Evolutionary conservation across 768 basidiomycete species (phyloP).

Genomic region (Epithele typhae): DNA sequence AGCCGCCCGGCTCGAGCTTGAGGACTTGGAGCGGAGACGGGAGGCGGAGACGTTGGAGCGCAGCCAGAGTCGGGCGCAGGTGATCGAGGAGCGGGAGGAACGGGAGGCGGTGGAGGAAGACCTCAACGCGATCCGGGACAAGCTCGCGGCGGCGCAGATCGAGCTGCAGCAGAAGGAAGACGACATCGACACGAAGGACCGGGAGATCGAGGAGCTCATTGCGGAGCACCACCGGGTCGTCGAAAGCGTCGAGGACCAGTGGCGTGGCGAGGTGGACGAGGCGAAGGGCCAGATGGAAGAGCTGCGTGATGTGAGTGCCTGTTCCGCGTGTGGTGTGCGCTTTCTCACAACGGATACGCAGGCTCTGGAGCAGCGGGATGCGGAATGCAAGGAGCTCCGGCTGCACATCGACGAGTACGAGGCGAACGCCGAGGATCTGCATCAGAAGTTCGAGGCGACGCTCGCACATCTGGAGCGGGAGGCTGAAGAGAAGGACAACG

Average conservation of each 20-base stretch:
- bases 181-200: conserved; percentile 73
- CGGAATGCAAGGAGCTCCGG: conserved; percentile 71
- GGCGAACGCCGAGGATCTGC: conserved; percentile 63
- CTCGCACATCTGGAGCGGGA: conserved; percentile 76
- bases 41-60: conserved; percentile 65
- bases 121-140: conserved; percentile 68
- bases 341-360: conserved; percentile 24
- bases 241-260: conserved; percentile 73
- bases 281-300: conserved; percentile 76
- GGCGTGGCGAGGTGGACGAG: conserved; percentile 86
- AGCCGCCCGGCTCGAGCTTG: conserved; percentile 58
- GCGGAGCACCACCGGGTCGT: conserved; percentile 71
- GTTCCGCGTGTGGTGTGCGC: not conserved
- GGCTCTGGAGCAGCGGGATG: conserved; percentile 76
- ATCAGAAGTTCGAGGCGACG: conserved; percentile 69
- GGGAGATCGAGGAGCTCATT: conserved; percentile 76
- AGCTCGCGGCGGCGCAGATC: conserved; percentile 74
- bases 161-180: conserved; percentile 86
- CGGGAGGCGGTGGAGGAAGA: conserved; percentile 78
- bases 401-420: conserved; percentile 75
- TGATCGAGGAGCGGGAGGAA: conserved; percentile 69
- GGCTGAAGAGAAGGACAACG: conserved; percentile 72
- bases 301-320: conserved; percentile 56
- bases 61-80: conserved; percentile 66
- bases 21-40: conserved; percentile 56